A percentile compares a stretch with the other conserved stretches of the same genome.
These are phyloP conservation scores for Cornus kousa DNA, from an alignment of 148 eudicot species.

Conservation along the genomic window DNA sequence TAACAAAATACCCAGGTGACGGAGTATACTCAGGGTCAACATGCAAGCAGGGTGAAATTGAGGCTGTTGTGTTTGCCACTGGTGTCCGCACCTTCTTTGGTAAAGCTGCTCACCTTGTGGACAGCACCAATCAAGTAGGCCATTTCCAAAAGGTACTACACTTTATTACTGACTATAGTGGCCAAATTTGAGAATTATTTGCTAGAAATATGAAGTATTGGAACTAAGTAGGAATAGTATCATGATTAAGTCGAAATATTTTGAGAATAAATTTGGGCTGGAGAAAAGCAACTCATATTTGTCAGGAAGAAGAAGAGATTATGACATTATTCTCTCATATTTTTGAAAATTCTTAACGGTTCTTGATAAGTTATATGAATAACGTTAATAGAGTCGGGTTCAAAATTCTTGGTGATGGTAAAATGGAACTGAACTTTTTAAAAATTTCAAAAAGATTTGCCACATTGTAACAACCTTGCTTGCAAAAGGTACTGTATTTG, in stretches of 20 bases:
- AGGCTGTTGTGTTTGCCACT: constrained; percentile 81
- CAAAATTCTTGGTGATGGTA: background rate
- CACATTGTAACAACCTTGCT: background rate
- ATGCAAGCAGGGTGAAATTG: constrained; percentile 87
- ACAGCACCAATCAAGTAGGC: constrained; percentile 74
- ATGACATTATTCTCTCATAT: too few species aligned
- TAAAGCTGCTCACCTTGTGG: constrained; percentile 88
- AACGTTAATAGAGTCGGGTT: too few species aligned
- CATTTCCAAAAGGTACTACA: constrained; percentile 70
- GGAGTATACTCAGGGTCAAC: constrained; percentile 81
- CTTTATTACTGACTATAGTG: background rate
- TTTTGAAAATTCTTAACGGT: too few species aligned
- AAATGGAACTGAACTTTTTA: background rate
- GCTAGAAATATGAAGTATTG: too few species aligned
- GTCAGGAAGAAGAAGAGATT: too few species aligned
- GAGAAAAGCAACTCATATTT: too few species aligned
- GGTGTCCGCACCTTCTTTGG: constrained; percentile 87
- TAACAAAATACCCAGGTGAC: constrained; percentile 60
- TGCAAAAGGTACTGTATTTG: background rate
- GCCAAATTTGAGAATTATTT: background rate
- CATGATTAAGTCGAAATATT: too few species aligned
- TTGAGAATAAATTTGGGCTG: too few species aligned
- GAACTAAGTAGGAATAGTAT: too few species aligned
- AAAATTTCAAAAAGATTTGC: background rate
- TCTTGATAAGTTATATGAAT: too few species aligned